Evolutionary conservation across 2,329 filamentous ascomycete species (phyloP), one percentile per base, ranked within the genome.

Genomic region (Pseudocercospora musae): DNA sequence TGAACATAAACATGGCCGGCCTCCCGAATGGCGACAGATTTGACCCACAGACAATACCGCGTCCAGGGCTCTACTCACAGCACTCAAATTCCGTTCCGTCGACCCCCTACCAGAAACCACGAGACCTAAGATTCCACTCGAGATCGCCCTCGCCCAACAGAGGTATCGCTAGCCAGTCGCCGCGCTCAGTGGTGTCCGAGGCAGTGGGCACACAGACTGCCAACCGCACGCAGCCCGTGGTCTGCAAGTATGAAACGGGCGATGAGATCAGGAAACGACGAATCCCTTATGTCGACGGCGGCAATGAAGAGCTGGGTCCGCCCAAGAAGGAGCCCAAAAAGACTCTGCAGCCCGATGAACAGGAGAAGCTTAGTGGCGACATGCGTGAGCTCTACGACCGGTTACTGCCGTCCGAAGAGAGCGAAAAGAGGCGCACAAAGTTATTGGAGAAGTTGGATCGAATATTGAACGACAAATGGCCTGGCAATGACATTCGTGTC

Each of bases 81-180:
- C 86, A 96, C 74, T 96, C 94, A 23, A 96, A 85, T 74, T 98
- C 94, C 8, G 91, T 97, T 54, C 94, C 94, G 0, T 96, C 94
- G 0, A 98, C 94, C 2, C 95, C 94, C 8, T 91, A 94, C 73
- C 93, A 97, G 75, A 89, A 91, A 77, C 87, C 92, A 68, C 87
- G 92, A 62, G 89, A 93, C 71, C 89, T 95, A 72, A 89, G 89
- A 2, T 90, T 90, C 71, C 87, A 87, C 74, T 95, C 92, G 53
- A 85, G 86, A 72, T 88, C 87, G 31, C 93, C 92, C 9, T 97
- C 93, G 15, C 93, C 94, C 40, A 89, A 85, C 69, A 87, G 81
- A 59, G 80, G 88, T 57, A 82, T 86, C 54, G 87, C 86, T 67
- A 91, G 88, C 76, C 91, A 93, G 69, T 97, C 94, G 13, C 95